Base-by-base conservation (phyloP, 306 rosid species). In the Neltuma alba region DNA sequence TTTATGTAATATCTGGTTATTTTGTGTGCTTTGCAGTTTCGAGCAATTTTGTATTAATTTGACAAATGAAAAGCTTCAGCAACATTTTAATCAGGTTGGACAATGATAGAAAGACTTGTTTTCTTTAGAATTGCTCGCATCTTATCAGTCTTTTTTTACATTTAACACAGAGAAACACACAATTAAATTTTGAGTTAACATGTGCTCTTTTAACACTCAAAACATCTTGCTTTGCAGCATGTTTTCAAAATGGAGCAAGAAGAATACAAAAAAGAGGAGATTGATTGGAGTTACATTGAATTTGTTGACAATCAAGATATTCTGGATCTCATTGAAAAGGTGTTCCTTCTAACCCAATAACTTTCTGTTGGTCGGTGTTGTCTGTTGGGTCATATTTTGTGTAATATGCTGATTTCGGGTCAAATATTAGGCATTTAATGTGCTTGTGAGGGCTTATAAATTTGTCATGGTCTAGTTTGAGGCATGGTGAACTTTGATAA, bases 201-300 rank as follows among this genome's bases (percentile, higher is more conserved):
- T 9, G 20, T 62, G 57, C 27, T 75, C 65, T 70, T 81, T 33
- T 78, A 73, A 83, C 79, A 76, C 72, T 42, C 34, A 65, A n/a
- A 78, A 82, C 84, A 75, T 80, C 69, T 62, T 80, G 36, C 37
- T 83, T 73, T 77, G 86, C 99, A 96, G 99, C 99, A 96, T 37
- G 99, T 96, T 78, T 96, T 96, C 88, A 96, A 96, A 87, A 96
- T 96, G 99, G 99, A 96, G 90, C 99, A 96, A 93, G 99, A 96
- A 87, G 99, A 96, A 83, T 96, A 96, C 86, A 89, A 95, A 77
- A 96, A 93, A 75, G 99, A 96, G 85, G 98, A 93, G 87, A 96
- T 96, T 84, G 91, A 96, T 90, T 96, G 99, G 99, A 96, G 99
- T 91, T 96, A 96, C 88, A 96, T 96, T 76, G 99, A 96, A 21